Percentiles rank a stretch among this genome's conserved stretches.
These are phyloP conservation scores for Pyricularia sp. DNA, from an alignment of 2,329 filamentous ascomycete genomes.

Conservation along the genomic window DNA sequence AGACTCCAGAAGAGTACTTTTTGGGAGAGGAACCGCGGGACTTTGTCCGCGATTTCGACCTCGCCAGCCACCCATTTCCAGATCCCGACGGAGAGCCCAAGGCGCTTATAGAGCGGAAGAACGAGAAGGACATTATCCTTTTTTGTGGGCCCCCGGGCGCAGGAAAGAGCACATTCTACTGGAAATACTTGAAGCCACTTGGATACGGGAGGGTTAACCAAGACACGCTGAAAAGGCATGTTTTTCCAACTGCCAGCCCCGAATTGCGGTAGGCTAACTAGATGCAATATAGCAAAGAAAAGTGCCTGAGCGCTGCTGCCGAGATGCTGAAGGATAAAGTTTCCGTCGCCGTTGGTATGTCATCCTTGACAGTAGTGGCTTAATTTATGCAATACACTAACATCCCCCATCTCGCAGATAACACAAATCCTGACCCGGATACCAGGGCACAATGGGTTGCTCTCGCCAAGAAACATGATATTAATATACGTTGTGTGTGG, in stretches of 20 bases:
- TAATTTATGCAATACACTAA: neutral
- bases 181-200: constrained; percentile 64
- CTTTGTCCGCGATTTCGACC: constrained; percentile 64
- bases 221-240: constrained; percentile 65
- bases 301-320: constrained; percentile 63
- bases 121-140: constrained; percentile 65
- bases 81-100: constrained; percentile 13
- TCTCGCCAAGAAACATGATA: constrained; percentile 58
- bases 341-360: constrained; percentile 70
- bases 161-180: constrained; percentile 89
- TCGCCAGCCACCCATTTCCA: constrained; percentile 43
- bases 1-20: constrained; percentile 91
- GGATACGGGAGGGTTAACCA: constrained; percentile 85
- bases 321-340: constrained; percentile 53
- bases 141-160: constrained; percentile 84
- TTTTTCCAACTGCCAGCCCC: constrained; percentile 10
- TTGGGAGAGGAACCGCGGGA: constrained; percentile 55
- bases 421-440: constrained; percentile 82
- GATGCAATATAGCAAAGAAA: constrained; percentile 34
- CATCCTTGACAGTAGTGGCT: neutral
- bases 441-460: constrained; percentile 71
- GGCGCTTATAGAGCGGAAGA: constrained; percentile 45
- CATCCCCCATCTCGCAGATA: constrained; percentile 48
- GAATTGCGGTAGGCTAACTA: constrained; percentile 7
- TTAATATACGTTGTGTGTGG: constrained; percentile 77